Percentiles rank a stretch among this genome's conserved stretches.
These are phyloP conservation scores for Allomyces macrogynus DNA, from an alignment of 192 early-diverging fungal species.

Conservation along the genomic window DNA sequence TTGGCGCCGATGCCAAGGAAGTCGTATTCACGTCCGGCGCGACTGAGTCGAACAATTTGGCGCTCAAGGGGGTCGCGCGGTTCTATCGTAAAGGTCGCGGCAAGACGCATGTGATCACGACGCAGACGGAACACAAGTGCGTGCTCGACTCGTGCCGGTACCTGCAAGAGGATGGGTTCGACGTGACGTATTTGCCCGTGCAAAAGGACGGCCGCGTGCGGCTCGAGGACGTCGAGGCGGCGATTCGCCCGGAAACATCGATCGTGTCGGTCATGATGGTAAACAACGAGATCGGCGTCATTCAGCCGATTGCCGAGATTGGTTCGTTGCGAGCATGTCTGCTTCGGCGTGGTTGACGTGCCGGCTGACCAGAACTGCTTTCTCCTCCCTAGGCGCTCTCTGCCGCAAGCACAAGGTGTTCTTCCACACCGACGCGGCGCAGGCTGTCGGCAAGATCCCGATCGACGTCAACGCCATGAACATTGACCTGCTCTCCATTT, in stretches of 20 bases:
- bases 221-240: conserved; percentile 53
- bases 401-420: conserved; percentile 77
- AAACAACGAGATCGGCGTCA: conserved; percentile 96
- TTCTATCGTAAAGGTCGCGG: conserved; percentile 52
- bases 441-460: conserved; percentile 89
- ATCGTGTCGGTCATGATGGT: conserved; percentile 91
- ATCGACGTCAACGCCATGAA: conserved; percentile 80
- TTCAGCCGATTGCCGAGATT: conserved; percentile 81
- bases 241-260: conserved; percentile 74
- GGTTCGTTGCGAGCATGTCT: too few species aligned
- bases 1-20: conserved; percentile 88
- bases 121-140: conserved; percentile 97
- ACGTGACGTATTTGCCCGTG: conserved; percentile 87
- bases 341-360: too few species aligned
- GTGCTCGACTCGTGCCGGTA: conserved; percentile 89
- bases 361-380: background rate
- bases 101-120: conserved; percentile 91
- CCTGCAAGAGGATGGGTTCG: conserved; percentile 86
- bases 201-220: conserved; percentile 61
- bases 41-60: conserved; percentile 89
- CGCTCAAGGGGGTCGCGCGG: conserved; percentile 81
- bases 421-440: conserved; percentile 93
- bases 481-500: conserved; percentile 86
- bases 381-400: conserved; percentile 21
- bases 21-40: conserved; percentile 90